Evolutionary conservation across 2,329 filamentous ascomycete genomes (phyloP), one percentile per base, ranked within the genome.

Genomic region (Proliferodiscus dingleyae): DNA sequence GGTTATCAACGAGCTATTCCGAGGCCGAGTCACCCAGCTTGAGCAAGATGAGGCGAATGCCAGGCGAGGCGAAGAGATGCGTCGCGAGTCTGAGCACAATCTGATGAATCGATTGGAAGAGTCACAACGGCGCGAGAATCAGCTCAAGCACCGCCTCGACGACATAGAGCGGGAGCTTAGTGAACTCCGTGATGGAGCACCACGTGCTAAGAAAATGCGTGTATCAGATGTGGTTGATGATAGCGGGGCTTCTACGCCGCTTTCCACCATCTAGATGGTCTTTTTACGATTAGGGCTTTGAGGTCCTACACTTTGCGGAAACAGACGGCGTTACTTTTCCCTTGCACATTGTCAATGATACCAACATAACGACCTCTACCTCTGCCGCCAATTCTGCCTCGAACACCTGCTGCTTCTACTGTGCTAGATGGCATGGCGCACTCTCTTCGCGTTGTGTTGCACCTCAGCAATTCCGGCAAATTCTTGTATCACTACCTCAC

Each of bases 1-100:
- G 64, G 79, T 98, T 42, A 96, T 98, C 71, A 96, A 90, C 60
- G 85, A 87, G 61, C 72, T 90, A 36, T 89, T 89, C 65, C 76
- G 83, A 41, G 83, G 83, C 29, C 79, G 85, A 9, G 81, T 96
- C 32, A 66, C 81, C 63, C 75, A 93, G 62, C 73, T 93, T 10
- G 88, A 94, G 63, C 79, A 83, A 55, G 85, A 85, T 60, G 87
- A 91, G 62, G 78, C 78, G 38, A 81, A 77, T 38, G 79, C 85
- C 42, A 70, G 83, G 61, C 68, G 81, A 61, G 73, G 78, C 54
- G 69, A 81, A 49, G 75, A 81, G 47, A 73, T 81, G 56, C 68
- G 70, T 45, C 69, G 72, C 41, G 75, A 78, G 54, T 75, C 74
- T 24, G 74, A 78, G 57, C 67, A 68, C 36, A 72, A 70, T 48